Conservation (phyloP, 192 early-diverging fungal genomes). For the Backusella macrospora region DNA sequence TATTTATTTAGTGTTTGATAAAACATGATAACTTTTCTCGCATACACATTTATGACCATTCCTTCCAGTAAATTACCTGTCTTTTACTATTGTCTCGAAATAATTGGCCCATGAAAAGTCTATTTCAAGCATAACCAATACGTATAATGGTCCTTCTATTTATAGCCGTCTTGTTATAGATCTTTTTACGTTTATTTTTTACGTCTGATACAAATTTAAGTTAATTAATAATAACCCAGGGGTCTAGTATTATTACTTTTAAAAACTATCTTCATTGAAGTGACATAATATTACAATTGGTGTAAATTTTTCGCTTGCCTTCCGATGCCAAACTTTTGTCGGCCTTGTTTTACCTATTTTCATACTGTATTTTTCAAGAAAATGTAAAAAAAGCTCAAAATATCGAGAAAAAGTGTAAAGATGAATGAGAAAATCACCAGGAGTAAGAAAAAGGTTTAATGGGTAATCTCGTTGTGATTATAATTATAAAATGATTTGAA, state of each 20-base stretch:
- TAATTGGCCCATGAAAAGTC: neutral
- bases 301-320: neutral
- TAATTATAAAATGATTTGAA: no score
- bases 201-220: neutral
- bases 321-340: neutral
- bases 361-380: no score
- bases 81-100: neutral
- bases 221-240: neutral
- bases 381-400: no score
- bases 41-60: no score
- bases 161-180: neutral
- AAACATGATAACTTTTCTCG: conserved; percentile 16
- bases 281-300: neutral
- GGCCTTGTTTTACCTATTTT: neutral
- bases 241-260: neutral
- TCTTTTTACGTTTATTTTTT: neutral
- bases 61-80: no score
- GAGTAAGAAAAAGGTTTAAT: no score
- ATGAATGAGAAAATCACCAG: no score
- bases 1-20: neutral
- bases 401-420: no score
- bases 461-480: no score
- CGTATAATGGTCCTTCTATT: neutral
- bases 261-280: neutral
- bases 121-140: neutral